These are phyloP conservation scores for Termitomyces bulborhizus DNA, from an alignment of 768 basidiomycete genomes.

Conservation along the genomic window DNA sequence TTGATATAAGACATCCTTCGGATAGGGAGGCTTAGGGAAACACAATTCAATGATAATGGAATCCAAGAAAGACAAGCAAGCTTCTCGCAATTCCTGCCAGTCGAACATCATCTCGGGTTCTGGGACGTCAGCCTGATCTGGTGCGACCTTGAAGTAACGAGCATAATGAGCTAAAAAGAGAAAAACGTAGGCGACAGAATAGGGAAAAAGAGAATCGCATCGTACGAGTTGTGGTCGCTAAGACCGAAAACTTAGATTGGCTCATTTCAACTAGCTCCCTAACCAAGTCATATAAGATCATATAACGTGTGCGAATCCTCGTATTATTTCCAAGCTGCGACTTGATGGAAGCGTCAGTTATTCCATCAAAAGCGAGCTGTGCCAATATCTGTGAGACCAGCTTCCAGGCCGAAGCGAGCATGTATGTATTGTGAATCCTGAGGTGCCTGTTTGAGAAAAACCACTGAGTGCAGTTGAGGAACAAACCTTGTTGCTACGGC, in stretches of 20 bases:
- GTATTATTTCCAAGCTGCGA: conserved; percentile 45
- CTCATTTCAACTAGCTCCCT: conserved; percentile 50
- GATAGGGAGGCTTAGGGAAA: conserved; percentile 65
- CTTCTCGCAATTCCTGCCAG: conserved; percentile 52
- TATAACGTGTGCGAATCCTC: conserved; percentile 50
- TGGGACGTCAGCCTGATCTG: conserved; percentile 24
- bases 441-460: conserved; percentile 1
- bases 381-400: conserved; percentile 56
- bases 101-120: conserved; percentile 60
- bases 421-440: conserved; percentile 78
- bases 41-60: conserved; percentile 80
- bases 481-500: conserved; percentile 52
- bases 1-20: conserved; percentile 57
- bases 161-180: conserved; percentile 55
- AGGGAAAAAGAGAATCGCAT: conserved; percentile 1
- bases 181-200: background rate
- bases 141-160: conserved; percentile 55
- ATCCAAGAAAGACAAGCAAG: conserved; percentile 74
- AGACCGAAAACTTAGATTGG: conserved; percentile 60
- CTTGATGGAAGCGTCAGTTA: conserved; percentile 49
- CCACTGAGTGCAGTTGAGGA: too few relatives aligned
- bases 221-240: conserved; percentile 69
- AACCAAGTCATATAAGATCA: conserved; percentile 61
- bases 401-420: conserved; percentile 81
- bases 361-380: conserved; percentile 46